These are phyloP conservation scores for Pyrus pyrifolia DNA, from an alignment of 306 rosid genomes.

Conservation along the genomic window DNA sequence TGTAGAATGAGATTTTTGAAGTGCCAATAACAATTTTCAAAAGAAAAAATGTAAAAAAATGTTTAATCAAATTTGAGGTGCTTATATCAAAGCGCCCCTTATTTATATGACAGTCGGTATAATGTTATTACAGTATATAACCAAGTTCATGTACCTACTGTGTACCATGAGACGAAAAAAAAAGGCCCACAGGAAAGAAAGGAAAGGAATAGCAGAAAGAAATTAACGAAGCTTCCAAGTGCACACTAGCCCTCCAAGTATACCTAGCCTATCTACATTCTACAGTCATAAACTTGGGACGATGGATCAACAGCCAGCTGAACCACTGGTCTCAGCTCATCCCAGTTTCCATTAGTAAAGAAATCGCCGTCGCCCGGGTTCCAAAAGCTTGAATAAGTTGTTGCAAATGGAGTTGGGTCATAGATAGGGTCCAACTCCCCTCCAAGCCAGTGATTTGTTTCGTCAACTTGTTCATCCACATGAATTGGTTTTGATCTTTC, in stretches of 20 bases:
- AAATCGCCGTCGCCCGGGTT: conserved; percentile 30
- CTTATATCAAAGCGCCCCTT: neutral
- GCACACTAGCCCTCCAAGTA: neutral
- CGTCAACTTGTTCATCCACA: conserved; percentile 16
- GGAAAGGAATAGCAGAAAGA: neutral
- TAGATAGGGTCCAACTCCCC: conserved; percentile 12
- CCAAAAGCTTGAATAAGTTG: conserved; percentile 34
- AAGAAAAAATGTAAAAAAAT: too few relatives aligned
- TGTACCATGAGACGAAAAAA: neutral
- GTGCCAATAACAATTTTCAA: too few relatives aligned
- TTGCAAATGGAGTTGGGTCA: conserved; percentile 20
- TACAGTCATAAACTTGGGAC: conserved; percentile 40
- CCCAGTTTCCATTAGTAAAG: conserved; percentile 53
- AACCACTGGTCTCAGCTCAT: conserved; percentile 60
- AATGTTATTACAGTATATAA: neutral
- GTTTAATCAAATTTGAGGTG: too few relatives aligned
- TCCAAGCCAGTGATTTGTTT: conserved; percentile 8
- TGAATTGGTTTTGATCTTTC: conserved; percentile 26
- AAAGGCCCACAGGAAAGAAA: neutral
- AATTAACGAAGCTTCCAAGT: neutral
- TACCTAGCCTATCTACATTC: conserved; percentile 18
- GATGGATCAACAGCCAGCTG: conserved; percentile 42
- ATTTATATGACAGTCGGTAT: neutral
- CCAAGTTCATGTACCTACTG: too few relatives aligned
- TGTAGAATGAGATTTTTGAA: too few relatives aligned